Conservation (phyloP, 768 basidiomycete species). For the Phanerochaete sordida region DNA sequence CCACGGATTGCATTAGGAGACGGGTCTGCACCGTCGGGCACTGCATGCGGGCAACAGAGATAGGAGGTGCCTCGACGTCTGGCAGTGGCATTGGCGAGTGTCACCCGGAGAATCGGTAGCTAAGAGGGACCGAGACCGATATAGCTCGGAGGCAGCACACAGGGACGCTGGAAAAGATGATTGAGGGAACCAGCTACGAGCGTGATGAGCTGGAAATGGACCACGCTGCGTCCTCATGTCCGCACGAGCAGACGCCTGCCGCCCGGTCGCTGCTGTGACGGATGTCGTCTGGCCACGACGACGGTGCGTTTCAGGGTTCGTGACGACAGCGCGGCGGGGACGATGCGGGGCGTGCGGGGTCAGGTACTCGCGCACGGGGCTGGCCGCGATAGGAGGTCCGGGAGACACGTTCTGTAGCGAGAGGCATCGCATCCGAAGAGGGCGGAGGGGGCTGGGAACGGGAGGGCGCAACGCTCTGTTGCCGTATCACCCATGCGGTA, state of each 20-base stretch:
- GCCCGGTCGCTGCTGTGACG: background rate
- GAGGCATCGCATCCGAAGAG: background rate
- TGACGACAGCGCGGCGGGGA: background rate
- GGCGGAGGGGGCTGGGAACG: background rate
- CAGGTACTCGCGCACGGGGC: background rate
- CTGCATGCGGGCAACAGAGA: background rate
- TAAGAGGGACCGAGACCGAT: background rate
- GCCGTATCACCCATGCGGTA: constrained; percentile 3
- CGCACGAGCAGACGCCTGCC: background rate
- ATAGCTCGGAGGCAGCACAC: background rate
- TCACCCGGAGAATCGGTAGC: background rate
- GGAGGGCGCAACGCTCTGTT: background rate
- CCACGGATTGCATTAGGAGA: background rate
- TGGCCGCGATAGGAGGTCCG: background rate
- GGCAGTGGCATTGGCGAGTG: background rate
- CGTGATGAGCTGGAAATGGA: background rate
- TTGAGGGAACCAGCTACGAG: background rate
- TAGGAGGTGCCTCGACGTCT: background rate
- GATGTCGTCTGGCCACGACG: background rate
- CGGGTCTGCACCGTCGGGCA: background rate
- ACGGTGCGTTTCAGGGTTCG: background rate
- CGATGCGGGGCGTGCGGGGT: background rate
- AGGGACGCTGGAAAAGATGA: background rate
- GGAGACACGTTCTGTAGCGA: background rate
- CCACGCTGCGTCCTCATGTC: background rate